Evolutionary conservation across 768 basidiomycete species (phyloP).

Genomic region (Trametes punicea): DNA sequence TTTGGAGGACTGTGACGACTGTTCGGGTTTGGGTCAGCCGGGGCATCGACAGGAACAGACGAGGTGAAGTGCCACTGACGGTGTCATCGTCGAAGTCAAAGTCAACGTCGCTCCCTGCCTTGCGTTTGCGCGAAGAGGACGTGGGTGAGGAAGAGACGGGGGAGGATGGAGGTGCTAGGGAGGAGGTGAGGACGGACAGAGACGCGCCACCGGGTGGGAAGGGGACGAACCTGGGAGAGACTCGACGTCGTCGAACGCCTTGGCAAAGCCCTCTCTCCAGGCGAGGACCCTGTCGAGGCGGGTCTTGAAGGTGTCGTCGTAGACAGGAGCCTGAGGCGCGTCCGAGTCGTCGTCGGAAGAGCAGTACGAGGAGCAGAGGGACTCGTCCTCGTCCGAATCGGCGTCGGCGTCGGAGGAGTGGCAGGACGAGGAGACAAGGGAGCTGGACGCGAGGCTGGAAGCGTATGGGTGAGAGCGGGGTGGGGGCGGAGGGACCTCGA

Average conservation of each 20-base stretch:
- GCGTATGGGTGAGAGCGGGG: conserved; percentile 41
- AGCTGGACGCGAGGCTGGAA: conserved; percentile 35
- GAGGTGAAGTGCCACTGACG: conserved; percentile 29
- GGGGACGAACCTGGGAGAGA: conserved; percentile 39
- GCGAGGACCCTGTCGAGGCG: conserved; percentile 66
- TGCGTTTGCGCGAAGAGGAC: conserved; percentile 46
- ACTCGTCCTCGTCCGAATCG: conserved; percentile 39
- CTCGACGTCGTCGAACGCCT: conserved; percentile 40
- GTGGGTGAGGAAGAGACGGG: conserved; percentile 27
- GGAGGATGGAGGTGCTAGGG: conserved; percentile 12
- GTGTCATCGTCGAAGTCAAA: conserved; percentile 36
- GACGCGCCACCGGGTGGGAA: background rate
- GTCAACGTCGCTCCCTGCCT: conserved; percentile 37
- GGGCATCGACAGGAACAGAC: background rate
- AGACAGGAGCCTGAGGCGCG: conserved; percentile 22
- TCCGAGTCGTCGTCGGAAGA: conserved; percentile 48
- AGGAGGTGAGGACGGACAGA: background rate
- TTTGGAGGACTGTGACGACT: conserved; percentile 56
- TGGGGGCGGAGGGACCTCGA: conserved; percentile 58
- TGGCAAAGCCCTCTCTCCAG: conserved; percentile 62
- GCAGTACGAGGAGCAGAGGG: conserved; percentile 63
- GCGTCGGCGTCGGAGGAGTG: conserved; percentile 31
- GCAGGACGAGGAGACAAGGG: conserved; percentile 41
- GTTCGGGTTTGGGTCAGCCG: conserved; percentile 21
- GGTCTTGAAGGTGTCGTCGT: conserved; percentile 48